Percentiles rank a stretch among this genome's conserved stretches.
phyloP scores from a whole-genome alignment of 495 filamentous ascomycete species.

The Aspergillus diversus region DNA sequence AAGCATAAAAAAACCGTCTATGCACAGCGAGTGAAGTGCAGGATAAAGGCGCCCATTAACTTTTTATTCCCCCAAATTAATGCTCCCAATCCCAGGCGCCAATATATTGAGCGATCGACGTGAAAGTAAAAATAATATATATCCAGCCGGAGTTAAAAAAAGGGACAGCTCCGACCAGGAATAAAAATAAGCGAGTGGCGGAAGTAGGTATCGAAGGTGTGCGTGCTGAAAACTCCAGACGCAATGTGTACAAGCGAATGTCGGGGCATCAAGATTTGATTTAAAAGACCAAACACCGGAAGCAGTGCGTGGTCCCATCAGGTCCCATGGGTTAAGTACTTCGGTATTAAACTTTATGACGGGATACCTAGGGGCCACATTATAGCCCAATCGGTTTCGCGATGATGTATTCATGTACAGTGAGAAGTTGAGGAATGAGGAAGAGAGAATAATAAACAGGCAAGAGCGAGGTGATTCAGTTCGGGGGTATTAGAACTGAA shows the following conservation, averaged over 20 bases:
- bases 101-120: slow-evolving; percentile 51
- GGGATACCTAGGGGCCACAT: slow-evolving; percentile 8
- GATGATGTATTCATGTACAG: slow-evolving; percentile 20
- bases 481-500: slow-evolving; percentile 20
- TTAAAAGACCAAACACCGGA: slow-evolving; percentile 24
- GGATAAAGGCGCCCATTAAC: slow-evolving; percentile 33
- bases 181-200: slow-evolving; percentile 46
- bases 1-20: slow-evolving; percentile 32
- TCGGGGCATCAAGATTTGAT: slow-evolving; percentile 31
- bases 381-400: slow-evolving; percentile 17
- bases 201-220: slow-evolving; percentile 39
- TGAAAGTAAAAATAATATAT: slow-evolving; percentile 46
- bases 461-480: slow-evolving; percentile 4
- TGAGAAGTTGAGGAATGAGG: slow-evolving; percentile 3
- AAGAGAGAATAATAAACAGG: neutral
- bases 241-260: slow-evolving; percentile 48
- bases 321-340: slow-evolving; percentile 16
- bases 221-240: slow-evolving; percentile 23
- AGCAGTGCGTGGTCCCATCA: slow-evolving; percentile 13
- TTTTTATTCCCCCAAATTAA: slow-evolving; percentile 35
- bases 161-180: slow-evolving; percentile 39
- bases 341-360: slow-evolving; percentile 20
- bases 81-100: slow-evolving; percentile 45
- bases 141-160: slow-evolving; percentile 42
- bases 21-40: slow-evolving; percentile 53